Conservation (phyloP, 2,329 filamentous ascomycete genomes). For the Cordyceps javanica region DNA sequence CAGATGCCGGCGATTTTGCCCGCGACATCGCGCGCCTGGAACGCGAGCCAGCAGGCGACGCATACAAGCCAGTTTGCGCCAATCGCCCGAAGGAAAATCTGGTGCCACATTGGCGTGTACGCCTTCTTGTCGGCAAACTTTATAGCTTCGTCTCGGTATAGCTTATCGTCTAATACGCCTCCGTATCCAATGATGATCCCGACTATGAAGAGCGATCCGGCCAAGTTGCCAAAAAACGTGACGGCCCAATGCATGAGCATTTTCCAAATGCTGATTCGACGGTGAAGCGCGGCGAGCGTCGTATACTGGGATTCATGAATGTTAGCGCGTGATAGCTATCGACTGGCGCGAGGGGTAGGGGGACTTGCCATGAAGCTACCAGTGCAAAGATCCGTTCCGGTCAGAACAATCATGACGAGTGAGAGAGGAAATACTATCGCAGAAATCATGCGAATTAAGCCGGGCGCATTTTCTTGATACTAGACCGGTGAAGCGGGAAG, state of each 20-base stretch:
- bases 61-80: slow-evolving; percentile 52
- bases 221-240: slow-evolving; percentile 41
- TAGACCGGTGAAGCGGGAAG: background rate
- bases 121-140: slow-evolving; percentile 41
- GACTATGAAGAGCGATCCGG: slow-evolving; percentile 40
- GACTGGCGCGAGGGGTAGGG: too few species aligned
- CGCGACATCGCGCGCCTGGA: slow-evolving; percentile 41
- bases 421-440: slow-evolving; percentile 44
- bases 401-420: slow-evolving; percentile 42
- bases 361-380: slow-evolving; percentile 34
- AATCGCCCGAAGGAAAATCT: slow-evolving; percentile 47
- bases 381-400: slow-evolving; percentile 43
- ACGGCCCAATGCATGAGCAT: slow-evolving; percentile 30
- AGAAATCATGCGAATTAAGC: slow-evolving; percentile 38
- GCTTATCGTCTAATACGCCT: slow-evolving; percentile 37
- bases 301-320: slow-evolving; percentile 14
- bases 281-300: slow-evolving; percentile 13
- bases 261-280: slow-evolving; percentile 12
- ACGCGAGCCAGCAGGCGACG: slow-evolving; percentile 40
- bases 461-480: slow-evolving; percentile 41
- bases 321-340: background rate
- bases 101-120: slow-evolving; percentile 40
- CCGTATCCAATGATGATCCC: slow-evolving; percentile 41
- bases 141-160: slow-evolving; percentile 37
- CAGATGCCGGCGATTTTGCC: slow-evolving; percentile 49